phyloP scores from a whole-genome alignment of 1,284 basidiomycete genomes.

The Albatrellus sp. region DNA sequence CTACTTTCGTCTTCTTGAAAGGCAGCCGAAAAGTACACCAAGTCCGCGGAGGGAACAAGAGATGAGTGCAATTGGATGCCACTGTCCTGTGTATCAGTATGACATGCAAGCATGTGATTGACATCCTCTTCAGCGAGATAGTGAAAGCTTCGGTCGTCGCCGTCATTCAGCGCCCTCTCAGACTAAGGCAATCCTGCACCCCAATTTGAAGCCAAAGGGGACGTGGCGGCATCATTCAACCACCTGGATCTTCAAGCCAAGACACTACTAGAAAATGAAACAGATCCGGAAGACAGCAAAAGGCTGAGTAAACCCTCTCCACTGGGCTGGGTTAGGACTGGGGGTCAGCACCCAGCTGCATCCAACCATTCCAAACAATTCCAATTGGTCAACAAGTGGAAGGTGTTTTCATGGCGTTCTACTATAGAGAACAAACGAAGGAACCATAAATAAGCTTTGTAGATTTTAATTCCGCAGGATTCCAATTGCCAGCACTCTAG shows the following conservation, averaged over 20 bases:
- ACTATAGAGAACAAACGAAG: no score
- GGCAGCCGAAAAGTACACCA: conserved; percentile 55
- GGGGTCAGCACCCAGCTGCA: no score
- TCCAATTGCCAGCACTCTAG: no score
- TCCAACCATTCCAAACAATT: no score
- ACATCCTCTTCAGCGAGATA: conserved; percentile 31
- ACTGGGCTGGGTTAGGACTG: no score
- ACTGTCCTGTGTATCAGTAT: not conserved
- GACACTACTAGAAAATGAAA: conserved; percentile 46
- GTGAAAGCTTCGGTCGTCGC: conserved; percentile 34
- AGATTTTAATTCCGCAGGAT: no score
- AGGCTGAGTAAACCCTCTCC: no score
- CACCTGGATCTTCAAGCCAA: conserved; percentile 56
- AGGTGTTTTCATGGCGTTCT: no score
- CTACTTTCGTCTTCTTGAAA: conserved; percentile 67
- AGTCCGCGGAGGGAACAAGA: conserved; percentile 54
- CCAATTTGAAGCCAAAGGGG: conserved; percentile 18
- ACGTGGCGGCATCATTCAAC: conserved; percentile 24
- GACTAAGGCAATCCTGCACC: conserved; percentile 41
- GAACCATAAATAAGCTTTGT: no score
- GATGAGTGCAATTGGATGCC: conserved; percentile 26
- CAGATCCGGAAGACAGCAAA: no score
- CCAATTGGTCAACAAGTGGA: no score
- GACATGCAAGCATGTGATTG: not conserved
- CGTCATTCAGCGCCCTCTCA: conserved; percentile 32